Percentiles rank a stretch among this genome's conserved stretches.
These are phyloP conservation scores for Nepenthes gracilis DNA, from an alignment of 148 eudicot species.

Conservation along the genomic window DNA sequence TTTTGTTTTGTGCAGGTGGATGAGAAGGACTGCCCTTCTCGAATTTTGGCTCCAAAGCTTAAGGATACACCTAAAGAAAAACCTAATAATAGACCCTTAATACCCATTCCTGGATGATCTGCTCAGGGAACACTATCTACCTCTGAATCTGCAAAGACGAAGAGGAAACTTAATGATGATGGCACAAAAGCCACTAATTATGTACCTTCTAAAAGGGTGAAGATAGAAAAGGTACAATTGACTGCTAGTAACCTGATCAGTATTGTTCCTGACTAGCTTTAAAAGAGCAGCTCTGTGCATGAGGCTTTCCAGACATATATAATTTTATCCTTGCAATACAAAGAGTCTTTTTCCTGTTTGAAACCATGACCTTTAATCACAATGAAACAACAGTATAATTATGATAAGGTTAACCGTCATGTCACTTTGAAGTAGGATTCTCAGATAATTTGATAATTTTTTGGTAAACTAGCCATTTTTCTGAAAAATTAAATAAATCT, in stretches of 20 bases:
- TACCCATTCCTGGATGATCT: slow-evolving; percentile 22
- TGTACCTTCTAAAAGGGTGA: slow-evolving; percentile 54
- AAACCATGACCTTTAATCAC: no score
- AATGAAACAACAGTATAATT: no score
- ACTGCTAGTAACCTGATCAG: neutral
- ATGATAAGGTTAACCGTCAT: no score
- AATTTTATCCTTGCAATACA: no score
- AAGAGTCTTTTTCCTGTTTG: no score
- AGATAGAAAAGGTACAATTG: slow-evolving; percentile 60
- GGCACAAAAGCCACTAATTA: slow-evolving; percentile 44
- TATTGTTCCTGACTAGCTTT: neutral
- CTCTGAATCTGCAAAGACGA: slow-evolving; percentile 71
- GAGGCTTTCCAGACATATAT: no score
- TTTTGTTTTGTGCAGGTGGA: slow-evolving; percentile 25
- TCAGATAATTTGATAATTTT: no score
- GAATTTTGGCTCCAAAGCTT: slow-evolving; percentile 66
- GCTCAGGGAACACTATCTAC: slow-evolving; percentile 55
- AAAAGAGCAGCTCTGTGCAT: no score
- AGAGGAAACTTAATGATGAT: slow-evolving; percentile 61
- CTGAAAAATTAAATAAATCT: no score
- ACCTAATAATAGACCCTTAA: slow-evolving; percentile 66
- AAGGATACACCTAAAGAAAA: slow-evolving; percentile 77
- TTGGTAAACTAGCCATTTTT: no score
- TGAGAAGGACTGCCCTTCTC: slow-evolving; percentile 67
- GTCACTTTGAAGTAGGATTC: no score